Evolutionary conservation across 2,329 filamentous ascomycete genomes (phyloP).

Genomic region (Fusarium poae): DNA sequence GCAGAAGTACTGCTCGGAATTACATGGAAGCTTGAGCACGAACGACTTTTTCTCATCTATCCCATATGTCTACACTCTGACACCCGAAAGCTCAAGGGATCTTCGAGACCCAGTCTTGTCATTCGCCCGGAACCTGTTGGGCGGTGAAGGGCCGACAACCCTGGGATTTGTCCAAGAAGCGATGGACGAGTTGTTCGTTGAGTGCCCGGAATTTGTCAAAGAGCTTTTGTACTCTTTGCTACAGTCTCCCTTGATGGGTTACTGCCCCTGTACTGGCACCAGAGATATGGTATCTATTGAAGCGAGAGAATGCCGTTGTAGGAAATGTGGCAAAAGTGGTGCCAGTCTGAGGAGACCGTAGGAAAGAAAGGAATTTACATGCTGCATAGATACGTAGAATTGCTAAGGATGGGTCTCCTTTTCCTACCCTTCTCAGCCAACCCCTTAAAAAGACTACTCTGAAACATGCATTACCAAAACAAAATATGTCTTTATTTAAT

Average conservation of each 20-base stretch:
- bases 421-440: no score
- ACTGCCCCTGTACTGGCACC: conserved; percentile 5
- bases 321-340: conserved; percentile 1
- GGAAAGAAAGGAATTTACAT: background rate
- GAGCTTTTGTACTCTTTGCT: conserved; percentile 12
- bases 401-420: no score
- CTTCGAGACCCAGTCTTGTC: conserved; percentile 3
- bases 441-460: no score
- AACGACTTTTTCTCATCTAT: conserved; percentile 17
- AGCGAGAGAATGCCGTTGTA: conserved; percentile 2
- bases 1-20: conserved; percentile 15
- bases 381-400: no score
- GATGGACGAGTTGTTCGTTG: conserved; percentile 1
- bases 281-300: background rate
- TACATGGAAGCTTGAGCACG: background rate
- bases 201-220: conserved; percentile 21
- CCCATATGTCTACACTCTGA: conserved; percentile 13
- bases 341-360: conserved; percentile 6
- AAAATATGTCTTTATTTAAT: no score
- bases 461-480: no score
- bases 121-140: background rate
- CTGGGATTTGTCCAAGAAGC: background rate
- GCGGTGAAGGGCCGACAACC: background rate
- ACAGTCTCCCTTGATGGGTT: background rate
- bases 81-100: background rate